Percentiles rank a stretch among this genome's conserved stretches.
Conservation (phyloP, 805 yeast species). For the Sugiyamaella valdiviana region DNA sequence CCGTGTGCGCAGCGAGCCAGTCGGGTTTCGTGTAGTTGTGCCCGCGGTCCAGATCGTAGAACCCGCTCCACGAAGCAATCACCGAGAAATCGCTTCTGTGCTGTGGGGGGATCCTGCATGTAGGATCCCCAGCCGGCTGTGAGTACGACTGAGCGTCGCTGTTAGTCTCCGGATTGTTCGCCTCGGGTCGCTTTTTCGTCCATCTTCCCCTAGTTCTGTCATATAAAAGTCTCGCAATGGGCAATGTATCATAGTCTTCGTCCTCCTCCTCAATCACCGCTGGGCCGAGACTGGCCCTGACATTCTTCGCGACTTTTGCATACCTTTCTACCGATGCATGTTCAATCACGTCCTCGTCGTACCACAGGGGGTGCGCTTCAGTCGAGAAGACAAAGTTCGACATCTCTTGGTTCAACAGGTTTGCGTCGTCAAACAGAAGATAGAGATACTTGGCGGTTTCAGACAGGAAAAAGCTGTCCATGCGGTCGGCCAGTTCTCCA, state of each 20-base stretch:
- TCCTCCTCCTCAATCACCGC: neutral
- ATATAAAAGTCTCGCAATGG: neutral
- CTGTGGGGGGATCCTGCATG: neutral
- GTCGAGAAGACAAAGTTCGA: slow-evolving; percentile 60
- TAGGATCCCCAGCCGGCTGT: neutral
- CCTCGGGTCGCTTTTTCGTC: neutral
- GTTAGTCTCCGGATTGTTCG: no score
- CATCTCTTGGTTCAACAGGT: slow-evolving; percentile 41
- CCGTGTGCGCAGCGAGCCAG: slow-evolving; percentile 3
- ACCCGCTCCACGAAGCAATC: slow-evolving; percentile 31
- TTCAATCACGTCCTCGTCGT: slow-evolving; percentile 34
- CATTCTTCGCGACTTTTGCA: slow-evolving; percentile 7
- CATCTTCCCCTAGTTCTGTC: neutral
- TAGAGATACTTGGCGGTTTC: slow-evolving; percentile 83
- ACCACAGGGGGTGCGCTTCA: slow-evolving; percentile 90
- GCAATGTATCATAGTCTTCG: neutral
- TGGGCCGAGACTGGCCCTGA: neutral
- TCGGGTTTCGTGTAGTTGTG: slow-evolving; percentile 18
- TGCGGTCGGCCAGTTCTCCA: slow-evolving; percentile 63
- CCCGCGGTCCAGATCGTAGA: slow-evolving; percentile 25
- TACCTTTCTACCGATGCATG: slow-evolving; percentile 18
- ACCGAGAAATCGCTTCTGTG: slow-evolving; percentile 14
- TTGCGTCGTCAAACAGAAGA: slow-evolving; percentile 65
- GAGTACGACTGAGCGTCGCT: neutral
- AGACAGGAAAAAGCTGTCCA: slow-evolving; percentile 87